Evolutionary conservation across 441 rosid species (phyloP).

Genomic region (Populus hybrid): DNA sequence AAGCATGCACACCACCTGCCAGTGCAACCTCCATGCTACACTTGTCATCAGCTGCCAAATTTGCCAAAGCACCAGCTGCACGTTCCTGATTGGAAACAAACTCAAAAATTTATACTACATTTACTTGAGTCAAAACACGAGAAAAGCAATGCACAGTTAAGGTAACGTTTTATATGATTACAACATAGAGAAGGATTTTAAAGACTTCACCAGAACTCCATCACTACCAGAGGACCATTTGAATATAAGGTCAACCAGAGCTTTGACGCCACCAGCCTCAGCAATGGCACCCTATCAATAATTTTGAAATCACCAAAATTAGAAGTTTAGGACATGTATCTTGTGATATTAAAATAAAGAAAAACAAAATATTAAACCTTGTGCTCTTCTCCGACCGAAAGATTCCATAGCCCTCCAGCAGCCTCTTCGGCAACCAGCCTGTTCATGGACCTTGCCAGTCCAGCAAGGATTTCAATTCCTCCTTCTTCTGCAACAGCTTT

Average conservation of each 20-base stretch:
- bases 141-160: slow-evolving; percentile 1
- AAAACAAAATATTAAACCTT: slow-evolving; percentile 43
- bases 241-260: slow-evolving; percentile 89
- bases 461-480: slow-evolving; percentile 72
- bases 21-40: slow-evolving; percentile 90
- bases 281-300: slow-evolving; percentile 73
- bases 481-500: slow-evolving; percentile 95
- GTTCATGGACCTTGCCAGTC: slow-evolving; percentile 85
- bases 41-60: slow-evolving; percentile 97
- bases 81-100: slow-evolving; percentile 61
- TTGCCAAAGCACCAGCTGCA: slow-evolving; percentile 97
- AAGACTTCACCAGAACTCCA: slow-evolving; percentile 75
- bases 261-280: slow-evolving; percentile 91
- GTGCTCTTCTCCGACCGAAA: slow-evolving; percentile 99
- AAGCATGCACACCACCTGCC: slow-evolving; percentile 91
- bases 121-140: not conserved
- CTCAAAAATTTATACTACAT: slow-evolving; percentile 12
- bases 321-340: slow-evolving; percentile 7
- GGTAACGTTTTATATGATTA: slow-evolving; percentile 2
- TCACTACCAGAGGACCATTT: slow-evolving; percentile 86
- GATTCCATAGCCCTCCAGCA: slow-evolving; percentile 99
- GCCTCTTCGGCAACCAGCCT: slow-evolving; percentile 98
- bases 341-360: not conserved
- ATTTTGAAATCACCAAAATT: slow-evolving; percentile 11
- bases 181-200: slow-evolving; percentile 7